Conservation (phyloP, 2,329 filamentous ascomycete genomes). For the Phoma sp. region DNA sequence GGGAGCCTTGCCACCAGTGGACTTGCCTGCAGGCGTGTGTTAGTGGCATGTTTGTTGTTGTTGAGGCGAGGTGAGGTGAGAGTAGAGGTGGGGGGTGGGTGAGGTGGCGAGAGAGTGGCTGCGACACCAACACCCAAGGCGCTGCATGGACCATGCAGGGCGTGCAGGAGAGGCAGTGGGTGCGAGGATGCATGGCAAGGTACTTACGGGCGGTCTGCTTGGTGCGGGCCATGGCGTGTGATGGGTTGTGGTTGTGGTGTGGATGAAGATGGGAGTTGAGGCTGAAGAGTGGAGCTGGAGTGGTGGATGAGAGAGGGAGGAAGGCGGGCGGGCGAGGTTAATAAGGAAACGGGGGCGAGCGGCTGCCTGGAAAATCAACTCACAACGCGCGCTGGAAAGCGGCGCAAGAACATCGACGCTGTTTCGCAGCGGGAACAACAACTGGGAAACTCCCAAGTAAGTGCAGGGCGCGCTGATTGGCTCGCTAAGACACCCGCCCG, state of each 20-base stretch:
- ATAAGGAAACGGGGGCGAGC: slow-evolving; percentile 46
- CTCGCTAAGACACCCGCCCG: slow-evolving; percentile 30
- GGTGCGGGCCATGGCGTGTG: slow-evolving; percentile 58
- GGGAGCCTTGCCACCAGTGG: slow-evolving; percentile 74
- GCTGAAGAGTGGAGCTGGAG: slow-evolving; percentile 38
- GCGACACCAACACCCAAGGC: slow-evolving; percentile 21
- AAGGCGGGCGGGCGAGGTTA: slow-evolving; percentile 46
- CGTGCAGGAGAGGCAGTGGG: slow-evolving; percentile 11
- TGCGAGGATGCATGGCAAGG: slow-evolving; percentile 11
- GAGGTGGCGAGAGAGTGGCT: slow-evolving; percentile 23
- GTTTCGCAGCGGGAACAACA: slow-evolving; percentile 30
- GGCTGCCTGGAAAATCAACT: slow-evolving; percentile 46
- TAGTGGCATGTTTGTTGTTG: slow-evolving; percentile 21
- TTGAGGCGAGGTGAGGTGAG: slow-evolving; percentile 6
- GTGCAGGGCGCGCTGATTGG: slow-evolving; percentile 24
- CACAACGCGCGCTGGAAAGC: slow-evolving; percentile 32
- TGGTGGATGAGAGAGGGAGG: slow-evolving; percentile 46
- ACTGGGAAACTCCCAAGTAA: slow-evolving; percentile 32
- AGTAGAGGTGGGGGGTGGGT: slow-evolving; percentile 20
- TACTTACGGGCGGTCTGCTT: slow-evolving; percentile 64
- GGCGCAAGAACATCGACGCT: slow-evolving; percentile 38
- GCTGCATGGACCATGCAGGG: slow-evolving; percentile 29
- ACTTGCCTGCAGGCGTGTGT: slow-evolving; percentile 66
- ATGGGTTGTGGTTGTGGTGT: slow-evolving; percentile 4
- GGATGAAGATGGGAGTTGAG: slow-evolving; percentile 15